Percentiles rank a stretch among this genome's conserved stretches.
Evolutionary conservation across 352 stramenopile genomes (phyloP).

Genomic region (Elongisporangium anandrum): DNA sequence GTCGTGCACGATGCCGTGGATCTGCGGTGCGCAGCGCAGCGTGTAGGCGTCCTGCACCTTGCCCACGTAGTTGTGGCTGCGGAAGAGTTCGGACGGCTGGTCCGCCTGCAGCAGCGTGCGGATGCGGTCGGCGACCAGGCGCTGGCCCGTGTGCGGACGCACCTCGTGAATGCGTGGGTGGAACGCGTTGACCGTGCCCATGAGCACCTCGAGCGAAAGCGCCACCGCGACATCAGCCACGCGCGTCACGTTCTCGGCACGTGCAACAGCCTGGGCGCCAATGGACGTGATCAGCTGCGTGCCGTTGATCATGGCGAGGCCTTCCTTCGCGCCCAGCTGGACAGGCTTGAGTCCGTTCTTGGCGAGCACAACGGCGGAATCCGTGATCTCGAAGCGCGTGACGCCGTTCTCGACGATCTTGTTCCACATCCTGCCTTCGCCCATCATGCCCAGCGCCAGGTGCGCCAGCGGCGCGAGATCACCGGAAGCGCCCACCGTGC

Average conservation of each 20-base stretch:
- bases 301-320: conserved; percentile 90
- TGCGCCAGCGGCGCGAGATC: conserved; percentile 85
- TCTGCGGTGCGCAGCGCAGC: conserved; percentile 83
- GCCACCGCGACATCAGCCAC: conserved; percentile 79
- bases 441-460: conserved; percentile 87
- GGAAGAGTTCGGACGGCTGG: conserved; percentile 79
- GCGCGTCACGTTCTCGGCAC: conserved; percentile 67
- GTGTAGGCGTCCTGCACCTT: conserved; percentile 91
- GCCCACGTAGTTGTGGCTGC: conserved; percentile 84
- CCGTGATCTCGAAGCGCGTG: conserved; percentile 38
- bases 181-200: conserved; percentile 86
- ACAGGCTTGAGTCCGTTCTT: conserved; percentile 71
- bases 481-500: conserved; percentile 85
- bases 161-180: conserved; percentile 86
- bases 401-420: conserved; percentile 40
- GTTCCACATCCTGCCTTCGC: conserved; percentile 86
- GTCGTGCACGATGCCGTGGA: conserved; percentile 87
- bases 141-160: conserved; percentile 76
- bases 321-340: conserved; percentile 84
- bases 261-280: conserved; percentile 73
- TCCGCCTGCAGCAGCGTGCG: conserved; percentile 76
- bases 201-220: conserved; percentile 84
- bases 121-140: conserved; percentile 72
- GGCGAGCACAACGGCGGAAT: conserved; percentile 62
- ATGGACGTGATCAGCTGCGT: conserved; percentile 89